phyloP scores from a whole-genome alignment of 1,284 basidiomycete species.

The Leucoagaricus sp. region DNA sequence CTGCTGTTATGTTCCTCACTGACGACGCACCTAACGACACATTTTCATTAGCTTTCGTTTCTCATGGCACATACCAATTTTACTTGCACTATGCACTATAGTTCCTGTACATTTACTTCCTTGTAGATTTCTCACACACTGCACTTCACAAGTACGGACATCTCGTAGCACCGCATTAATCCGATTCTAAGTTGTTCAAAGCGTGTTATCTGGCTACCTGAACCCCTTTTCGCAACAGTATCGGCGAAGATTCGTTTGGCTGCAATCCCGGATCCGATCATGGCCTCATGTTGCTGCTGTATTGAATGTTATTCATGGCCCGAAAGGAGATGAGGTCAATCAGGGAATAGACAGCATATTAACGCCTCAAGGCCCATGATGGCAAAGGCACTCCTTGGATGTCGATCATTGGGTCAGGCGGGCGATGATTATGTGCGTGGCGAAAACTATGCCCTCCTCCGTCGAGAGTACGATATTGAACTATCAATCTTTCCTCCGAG shows the following conservation, averaged over 20 bases:
- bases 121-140: too few species aligned
- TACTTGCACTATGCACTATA: neutral
- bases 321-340: slow-evolving; percentile 1
- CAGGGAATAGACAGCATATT: neutral
- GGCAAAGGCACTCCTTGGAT: too few species aligned
- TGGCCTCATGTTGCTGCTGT: neutral
- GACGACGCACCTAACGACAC: too few species aligned
- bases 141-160: neutral
- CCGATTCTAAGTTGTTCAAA: neutral
- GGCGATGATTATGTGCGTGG: too few species aligned
- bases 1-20: neutral
- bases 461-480: too few species aligned
- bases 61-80: neutral
- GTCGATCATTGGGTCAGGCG: too few species aligned
- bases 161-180: neutral
- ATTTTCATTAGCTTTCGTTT: neutral
- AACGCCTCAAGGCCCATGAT: neutral
- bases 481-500: too few species aligned
- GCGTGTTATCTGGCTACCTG: neutral
- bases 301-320: neutral
- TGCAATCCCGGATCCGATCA: neutral
- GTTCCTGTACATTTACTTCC: neutral
- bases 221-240: neutral
- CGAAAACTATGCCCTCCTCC: too few species aligned
- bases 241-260: neutral